These are phyloP conservation scores for Pyrrhoderma noxium DNA, from an alignment of 1,284 basidiomycete genomes.

Conservation along the genomic window DNA sequence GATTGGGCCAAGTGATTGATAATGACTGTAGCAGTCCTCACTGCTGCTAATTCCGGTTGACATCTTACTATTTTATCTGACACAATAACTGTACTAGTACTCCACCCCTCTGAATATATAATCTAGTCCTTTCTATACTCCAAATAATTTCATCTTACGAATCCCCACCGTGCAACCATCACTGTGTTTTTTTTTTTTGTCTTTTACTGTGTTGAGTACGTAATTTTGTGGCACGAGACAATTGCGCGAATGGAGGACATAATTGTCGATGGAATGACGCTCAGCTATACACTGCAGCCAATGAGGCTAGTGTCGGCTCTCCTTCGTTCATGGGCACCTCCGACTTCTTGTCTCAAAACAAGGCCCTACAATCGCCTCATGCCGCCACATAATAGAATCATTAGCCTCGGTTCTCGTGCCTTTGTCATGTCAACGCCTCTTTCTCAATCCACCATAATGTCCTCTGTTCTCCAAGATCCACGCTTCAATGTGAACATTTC, in stretches of 20 bases:
- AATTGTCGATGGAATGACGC: no score
- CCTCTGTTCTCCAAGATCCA: constrained; percentile 4
- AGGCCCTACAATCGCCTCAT: neutral
- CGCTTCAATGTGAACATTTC: neutral
- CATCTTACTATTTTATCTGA: no score
- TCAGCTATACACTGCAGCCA: no score
- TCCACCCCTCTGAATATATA: constrained; percentile 2
- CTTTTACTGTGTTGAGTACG: neutral
- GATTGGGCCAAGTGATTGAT: constrained; percentile 33
- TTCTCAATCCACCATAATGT: neutral
- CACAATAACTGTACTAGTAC: constrained; percentile 11
- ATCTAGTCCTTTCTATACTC: neutral
- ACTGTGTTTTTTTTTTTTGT: no score
- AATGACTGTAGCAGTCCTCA: neutral
- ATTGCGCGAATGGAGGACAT: neutral
- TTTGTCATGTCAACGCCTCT: neutral
- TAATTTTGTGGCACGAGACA: constrained; percentile 1
- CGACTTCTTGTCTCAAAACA: neutral
- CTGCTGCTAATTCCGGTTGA: no score
- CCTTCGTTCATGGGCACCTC: constrained; percentile 3
- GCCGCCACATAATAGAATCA: neutral
- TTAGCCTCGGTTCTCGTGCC: neutral
- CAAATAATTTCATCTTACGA: no score
- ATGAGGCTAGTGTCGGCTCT: neutral
- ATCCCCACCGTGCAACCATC: no score